A percentile compares a stretch with the other conserved stretches of the same genome.
phyloP scores from a whole-genome alignment of 768 basidiomycete species.

The Lepiota subincarnata region DNA sequence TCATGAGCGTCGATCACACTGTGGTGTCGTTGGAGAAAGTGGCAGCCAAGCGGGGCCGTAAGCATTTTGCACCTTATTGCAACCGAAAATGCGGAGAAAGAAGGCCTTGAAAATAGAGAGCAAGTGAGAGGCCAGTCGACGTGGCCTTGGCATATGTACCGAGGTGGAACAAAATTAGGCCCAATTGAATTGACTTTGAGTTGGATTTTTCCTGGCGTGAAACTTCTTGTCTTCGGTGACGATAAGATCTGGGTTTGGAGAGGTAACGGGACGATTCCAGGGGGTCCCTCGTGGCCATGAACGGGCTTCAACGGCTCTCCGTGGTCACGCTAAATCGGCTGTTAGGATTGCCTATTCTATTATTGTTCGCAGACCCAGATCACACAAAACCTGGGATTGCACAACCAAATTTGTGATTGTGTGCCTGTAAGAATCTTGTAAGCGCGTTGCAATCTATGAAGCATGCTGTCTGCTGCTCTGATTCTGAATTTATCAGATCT shows the following conservation, averaged over 20 bases:
- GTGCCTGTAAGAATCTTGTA: background rate
- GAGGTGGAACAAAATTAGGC: conserved; percentile 1
- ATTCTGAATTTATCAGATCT: no score
- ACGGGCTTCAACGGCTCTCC: conserved; percentile 9
- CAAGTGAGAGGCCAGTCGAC: background rate
- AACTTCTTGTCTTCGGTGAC: background rate
- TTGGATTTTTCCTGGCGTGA: conserved; percentile 4
- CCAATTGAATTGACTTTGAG: conserved; percentile 8
- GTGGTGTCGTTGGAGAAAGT: background rate
- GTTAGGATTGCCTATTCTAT: conserved; percentile 2
- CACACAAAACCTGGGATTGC: conserved; percentile 7
- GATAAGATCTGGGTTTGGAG: conserved; percentile 7
- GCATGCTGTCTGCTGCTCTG: background rate
- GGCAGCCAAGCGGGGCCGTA: conserved; percentile 2
- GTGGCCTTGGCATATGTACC: conserved; percentile 10
- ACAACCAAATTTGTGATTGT: background rate
- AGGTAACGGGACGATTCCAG: conserved; percentile 1
- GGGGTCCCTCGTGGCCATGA: conserved; percentile 5
- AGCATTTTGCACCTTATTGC: conserved; percentile 6
- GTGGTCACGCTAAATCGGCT: conserved; percentile 3
- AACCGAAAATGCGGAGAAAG: conserved; percentile 11
- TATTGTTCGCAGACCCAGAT: background rate
- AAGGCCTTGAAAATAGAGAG: conserved; percentile 2
- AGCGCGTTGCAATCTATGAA: background rate
- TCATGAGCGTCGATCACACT: conserved; percentile 9